Percentiles rank a stretch among this genome's conserved stretches.
phyloP scores from a whole-genome alignment of 352 stramenopile species.

The Bremia lactucae region DNA sequence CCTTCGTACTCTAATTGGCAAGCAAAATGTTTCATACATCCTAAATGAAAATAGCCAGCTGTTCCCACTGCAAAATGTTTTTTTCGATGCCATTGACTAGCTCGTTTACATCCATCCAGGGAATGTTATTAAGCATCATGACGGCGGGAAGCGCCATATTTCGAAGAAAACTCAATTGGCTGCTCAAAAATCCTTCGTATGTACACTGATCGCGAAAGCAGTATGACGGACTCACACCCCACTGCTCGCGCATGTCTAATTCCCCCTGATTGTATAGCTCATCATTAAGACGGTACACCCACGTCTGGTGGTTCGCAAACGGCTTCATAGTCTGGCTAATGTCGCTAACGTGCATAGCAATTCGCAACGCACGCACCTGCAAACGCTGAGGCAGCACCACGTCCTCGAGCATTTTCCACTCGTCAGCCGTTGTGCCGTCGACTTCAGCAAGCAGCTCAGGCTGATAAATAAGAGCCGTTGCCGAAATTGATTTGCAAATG shows the following conservation, averaged over 20 bases:
- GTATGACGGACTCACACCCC: slow-evolving; percentile 31
- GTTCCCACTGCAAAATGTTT: slow-evolving; percentile 48
- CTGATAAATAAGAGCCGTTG: slow-evolving; percentile 73
- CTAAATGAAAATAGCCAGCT: slow-evolving; percentile 15
- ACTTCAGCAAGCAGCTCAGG: slow-evolving; percentile 56
- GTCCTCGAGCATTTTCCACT: slow-evolving; percentile 30
- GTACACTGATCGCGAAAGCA: slow-evolving; percentile 48
- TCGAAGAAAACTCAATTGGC: slow-evolving; percentile 52
- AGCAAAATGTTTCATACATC: slow-evolving; percentile 17
- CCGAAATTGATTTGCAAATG: slow-evolving; percentile 55
- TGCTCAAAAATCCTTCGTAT: slow-evolving; percentile 34
- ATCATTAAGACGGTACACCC: slow-evolving; percentile 59
- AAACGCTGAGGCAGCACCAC: slow-evolving; percentile 32
- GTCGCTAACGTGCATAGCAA: slow-evolving; percentile 74
- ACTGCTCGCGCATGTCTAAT: slow-evolving; percentile 34
- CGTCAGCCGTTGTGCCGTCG: slow-evolving; percentile 21
- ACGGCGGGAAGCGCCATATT: slow-evolving; percentile 46
- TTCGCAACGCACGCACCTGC: slow-evolving; percentile 42
- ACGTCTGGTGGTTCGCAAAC: slow-evolving; percentile 61
- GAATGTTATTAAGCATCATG: slow-evolving; percentile 44
- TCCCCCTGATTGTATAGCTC: slow-evolving; percentile 66
- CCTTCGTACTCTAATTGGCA: slow-evolving; percentile 19
- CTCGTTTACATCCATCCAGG: slow-evolving; percentile 41
- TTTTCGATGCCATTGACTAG: slow-evolving; percentile 45
- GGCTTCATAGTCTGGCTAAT: slow-evolving; percentile 81